These are phyloP conservation scores for Kingdonia uniflora DNA, from an alignment of 164 flowering plant species.

Conservation along the genomic window DNA sequence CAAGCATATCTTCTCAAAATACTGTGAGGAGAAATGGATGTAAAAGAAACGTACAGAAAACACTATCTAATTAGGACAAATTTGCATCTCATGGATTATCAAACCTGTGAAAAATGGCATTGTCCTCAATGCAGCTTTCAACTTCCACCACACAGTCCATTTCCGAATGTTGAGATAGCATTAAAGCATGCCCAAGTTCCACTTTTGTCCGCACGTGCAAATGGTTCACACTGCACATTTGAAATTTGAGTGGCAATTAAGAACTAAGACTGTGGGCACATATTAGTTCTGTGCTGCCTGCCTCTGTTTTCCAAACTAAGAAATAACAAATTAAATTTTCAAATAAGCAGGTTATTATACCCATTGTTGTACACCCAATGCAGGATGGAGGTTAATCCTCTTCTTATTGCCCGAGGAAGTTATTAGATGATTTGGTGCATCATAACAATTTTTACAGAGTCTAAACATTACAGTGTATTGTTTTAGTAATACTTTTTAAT, in stretches of 20 bases:
- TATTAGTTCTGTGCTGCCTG: no score
- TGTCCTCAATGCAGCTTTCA: constrained; percentile 65
- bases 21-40: constrained; percentile 25
- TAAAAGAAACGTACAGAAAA: not conserved
- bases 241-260: not conserved
- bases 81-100: not conserved
- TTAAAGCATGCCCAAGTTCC: constrained; percentile 60
- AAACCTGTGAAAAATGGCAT: constrained; percentile 79
- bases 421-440: no score
- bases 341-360: not conserved
- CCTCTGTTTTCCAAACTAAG: no score
- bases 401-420: no score
- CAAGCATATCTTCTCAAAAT: constrained; percentile 37
- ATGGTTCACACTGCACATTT: constrained; percentile 62
- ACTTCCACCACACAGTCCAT: constrained; percentile 70
- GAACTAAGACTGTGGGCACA: not conserved
- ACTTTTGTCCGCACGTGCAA: constrained; percentile 47
- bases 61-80: not conserved
- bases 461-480: no score
- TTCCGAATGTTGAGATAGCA: constrained; percentile 30
- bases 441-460: no score
- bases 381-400: not conserved
- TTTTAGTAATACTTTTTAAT: no score
- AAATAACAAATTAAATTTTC: no score
- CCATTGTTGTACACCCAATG: no score